Evolutionary conservation across 2,329 filamentous ascomycete species (phyloP), one percentile per base, ranked within the genome.

Genomic region (Reticulascus tulasneorum): DNA sequence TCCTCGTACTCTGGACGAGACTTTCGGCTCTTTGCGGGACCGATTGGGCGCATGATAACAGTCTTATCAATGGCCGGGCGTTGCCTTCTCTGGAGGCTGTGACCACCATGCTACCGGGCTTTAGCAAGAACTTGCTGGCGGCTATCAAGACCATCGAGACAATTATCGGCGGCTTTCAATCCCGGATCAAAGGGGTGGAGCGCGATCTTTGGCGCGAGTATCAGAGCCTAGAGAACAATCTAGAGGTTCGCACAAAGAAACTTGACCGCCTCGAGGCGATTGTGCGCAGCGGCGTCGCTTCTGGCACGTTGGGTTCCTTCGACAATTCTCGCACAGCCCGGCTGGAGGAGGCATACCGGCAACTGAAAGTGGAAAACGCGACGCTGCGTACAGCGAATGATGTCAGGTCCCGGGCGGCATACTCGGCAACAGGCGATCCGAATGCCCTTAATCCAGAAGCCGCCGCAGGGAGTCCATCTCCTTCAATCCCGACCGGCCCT

Each of bases 141-240:
- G 91, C 91, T 0, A 77, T 96, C 44, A 94, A 91, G 67, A 86
- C 82, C 3, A 82, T 97, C 37, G 93, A 97, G 66, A 71, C 73
- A 13, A 79, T 94, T 46, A 72, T 97, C 23, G 75, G 77, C 13
- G 77, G 79, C 8, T 94, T 95, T 67, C 84, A 86, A 52, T 71
- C 74, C 24, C 83, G 87, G 41, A 86, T 96, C 54, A 86, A 86
- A 52, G 70, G 73, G 7, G 82, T 96, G n/a, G 93, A 98, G 59
- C 82, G 86, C 31, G 86, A 94, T 42, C 66, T 97, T n/a, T 84
- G 82, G 66, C 86, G 88, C 45, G 90, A 97, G 53, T 97, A 96
- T 53, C 86, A 94, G 52, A 78, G 75, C 1, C 72, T 98, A 2
- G 89, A 96, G 59, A 81, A 80, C 48, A 86, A 81, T 23, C 77